phyloP scores from a whole-genome alignment of 179 eudicot species.

The Camellia oleifera region DNA sequence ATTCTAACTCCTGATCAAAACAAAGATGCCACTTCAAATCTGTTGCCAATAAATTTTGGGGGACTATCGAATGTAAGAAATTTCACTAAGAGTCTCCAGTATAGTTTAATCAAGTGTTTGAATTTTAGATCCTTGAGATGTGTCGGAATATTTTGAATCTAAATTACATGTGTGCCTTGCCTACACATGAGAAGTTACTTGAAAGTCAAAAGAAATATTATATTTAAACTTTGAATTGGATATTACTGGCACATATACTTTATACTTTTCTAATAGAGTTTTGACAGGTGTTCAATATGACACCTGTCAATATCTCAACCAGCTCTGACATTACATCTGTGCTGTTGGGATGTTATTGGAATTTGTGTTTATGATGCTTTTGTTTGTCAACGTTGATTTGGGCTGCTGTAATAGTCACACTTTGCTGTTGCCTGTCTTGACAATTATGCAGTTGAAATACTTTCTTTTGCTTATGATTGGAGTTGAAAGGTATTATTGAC shows the following conservation, averaged over 20 bases:
- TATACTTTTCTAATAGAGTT: not conserved
- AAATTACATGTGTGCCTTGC: not conserved
- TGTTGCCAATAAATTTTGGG: constrained; percentile 66
- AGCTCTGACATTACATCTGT: not conserved
- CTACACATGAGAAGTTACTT: not conserved
- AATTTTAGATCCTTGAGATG: not conserved
- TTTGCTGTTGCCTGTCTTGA: not conserved
- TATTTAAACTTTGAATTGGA: not conserved
- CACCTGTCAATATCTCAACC: not conserved
- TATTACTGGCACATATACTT: not conserved
- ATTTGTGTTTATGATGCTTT: not conserved
- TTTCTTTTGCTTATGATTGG: not conserved
- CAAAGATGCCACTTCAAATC: constrained; percentile 52
- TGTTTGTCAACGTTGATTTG: not conserved
- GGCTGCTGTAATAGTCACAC: not conserved
- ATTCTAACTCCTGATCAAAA: constrained; percentile 62
- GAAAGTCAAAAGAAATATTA: not conserved
- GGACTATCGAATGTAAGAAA: constrained; percentile 61
- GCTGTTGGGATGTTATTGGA: not conserved
- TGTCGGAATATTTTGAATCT: not conserved
- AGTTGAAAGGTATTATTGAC: not conserved
- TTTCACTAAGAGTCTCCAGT: not conserved
- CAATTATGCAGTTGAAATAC: not conserved
- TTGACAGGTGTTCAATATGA: not conserved
- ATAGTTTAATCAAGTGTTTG: constrained; percentile 3